phyloP scores from a whole-genome alignment of 805 yeast species.

The Kazachstania africana region DNA sequence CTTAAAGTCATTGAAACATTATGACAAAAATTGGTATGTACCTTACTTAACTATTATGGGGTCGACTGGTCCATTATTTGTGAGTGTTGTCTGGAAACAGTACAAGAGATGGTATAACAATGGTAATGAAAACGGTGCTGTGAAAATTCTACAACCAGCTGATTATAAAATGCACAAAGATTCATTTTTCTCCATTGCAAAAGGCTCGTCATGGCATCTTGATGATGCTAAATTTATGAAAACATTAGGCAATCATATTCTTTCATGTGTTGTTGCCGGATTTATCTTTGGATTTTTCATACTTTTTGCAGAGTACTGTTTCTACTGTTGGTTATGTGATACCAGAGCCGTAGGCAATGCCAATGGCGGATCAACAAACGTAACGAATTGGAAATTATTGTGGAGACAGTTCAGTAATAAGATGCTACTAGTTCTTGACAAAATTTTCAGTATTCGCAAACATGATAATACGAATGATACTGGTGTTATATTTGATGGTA shows the following conservation, averaged over 20 bases:
- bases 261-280: conserved; percentile 60
- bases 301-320: conserved; percentile 36
- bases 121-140: conserved; percentile 52
- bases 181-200: conserved; percentile 62
- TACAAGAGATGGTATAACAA: conserved; percentile 69
- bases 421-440: neutral
- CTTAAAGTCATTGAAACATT: conserved; percentile 49
- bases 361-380: neutral
- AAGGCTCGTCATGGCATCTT: conserved; percentile 88
- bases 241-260: conserved; percentile 61
- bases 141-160: conserved; percentile 58
- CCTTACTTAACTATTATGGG: conserved; percentile 90
- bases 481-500: conserved; percentile 1
- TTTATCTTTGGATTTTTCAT: conserved; percentile 41
- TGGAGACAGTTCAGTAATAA: neutral
- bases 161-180: conserved; percentile 53
- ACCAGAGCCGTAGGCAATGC: neutral
- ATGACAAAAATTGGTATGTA: conserved; percentile 65
- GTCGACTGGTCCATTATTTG: conserved; percentile 83
- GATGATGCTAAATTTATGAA: conserved; percentile 77
- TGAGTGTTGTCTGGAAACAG: conserved; percentile 79
- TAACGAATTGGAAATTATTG: neutral
- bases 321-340: conserved; percentile 31
- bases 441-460: neutral
- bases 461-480: neutral